These are phyloP conservation scores for Candida caryicola DNA, from an alignment of 805 yeast genomes.

Conservation along the genomic window DNA sequence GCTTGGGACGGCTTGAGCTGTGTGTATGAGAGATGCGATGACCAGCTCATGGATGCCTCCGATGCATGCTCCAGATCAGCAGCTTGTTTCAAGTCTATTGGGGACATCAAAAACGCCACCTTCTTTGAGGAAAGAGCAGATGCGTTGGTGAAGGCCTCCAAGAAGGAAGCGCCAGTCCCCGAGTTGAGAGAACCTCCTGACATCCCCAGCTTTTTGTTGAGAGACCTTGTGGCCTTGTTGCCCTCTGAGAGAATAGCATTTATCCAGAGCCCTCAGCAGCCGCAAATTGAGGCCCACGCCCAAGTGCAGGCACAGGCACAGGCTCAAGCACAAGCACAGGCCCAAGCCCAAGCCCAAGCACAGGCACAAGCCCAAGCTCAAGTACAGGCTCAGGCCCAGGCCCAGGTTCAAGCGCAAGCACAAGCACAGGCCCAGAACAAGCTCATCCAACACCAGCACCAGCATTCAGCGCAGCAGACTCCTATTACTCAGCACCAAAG, in stretches of 20 bases:
- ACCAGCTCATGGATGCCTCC: slow-evolving; percentile 56
- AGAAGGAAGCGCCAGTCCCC: slow-evolving; percentile 45
- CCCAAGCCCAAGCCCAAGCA: slow-evolving; percentile 5
- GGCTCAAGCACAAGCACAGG: slow-evolving; percentile 1
- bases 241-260: slow-evolving; percentile 40
- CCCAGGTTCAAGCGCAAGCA: slow-evolving; percentile 4
- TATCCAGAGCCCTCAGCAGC: slow-evolving; percentile 25
- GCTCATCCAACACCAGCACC: slow-evolving; percentile 5
- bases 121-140: slow-evolving; percentile 45
- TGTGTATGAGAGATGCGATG: slow-evolving; percentile 63
- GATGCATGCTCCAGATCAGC: slow-evolving; percentile 57
- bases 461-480: slow-evolving; percentile 7
- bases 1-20: slow-evolving; percentile 67
- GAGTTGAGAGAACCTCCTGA: slow-evolving; percentile 45
- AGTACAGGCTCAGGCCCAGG: slow-evolving; percentile 4
- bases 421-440: slow-evolving; percentile 2
- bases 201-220: slow-evolving; percentile 41
- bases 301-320: slow-evolving; percentile 5
- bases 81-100: slow-evolving; percentile 45
- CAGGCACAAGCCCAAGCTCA: slow-evolving; percentile 2
- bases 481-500: slow-evolving; percentile 4
- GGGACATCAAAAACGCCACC: slow-evolving; percentile 40
- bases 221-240: slow-evolving; percentile 43
- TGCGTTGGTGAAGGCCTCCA: slow-evolving; percentile 40
- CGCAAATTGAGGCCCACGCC: slow-evolving; percentile 4